Evolutionary conservation across 1,284 basidiomycete species (phyloP).

Genomic region (Melampsora occidentalis): DNA sequence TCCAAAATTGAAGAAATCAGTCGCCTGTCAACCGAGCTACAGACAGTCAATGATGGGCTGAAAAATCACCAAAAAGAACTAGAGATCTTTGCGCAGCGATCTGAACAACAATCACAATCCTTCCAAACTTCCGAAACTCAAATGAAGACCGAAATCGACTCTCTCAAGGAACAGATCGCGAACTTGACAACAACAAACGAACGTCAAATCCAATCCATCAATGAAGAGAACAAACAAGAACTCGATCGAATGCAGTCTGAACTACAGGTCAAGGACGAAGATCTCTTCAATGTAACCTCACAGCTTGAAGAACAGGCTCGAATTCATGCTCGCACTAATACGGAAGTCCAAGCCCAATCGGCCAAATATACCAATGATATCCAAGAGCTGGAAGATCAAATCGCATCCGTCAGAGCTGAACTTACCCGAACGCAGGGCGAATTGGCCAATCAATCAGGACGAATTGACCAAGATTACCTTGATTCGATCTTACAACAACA

Average conservation of each 20-base stretch:
- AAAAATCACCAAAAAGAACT: slow-evolving; percentile 15
- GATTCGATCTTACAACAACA: slow-evolving; percentile 43
- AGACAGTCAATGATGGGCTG: not conserved
- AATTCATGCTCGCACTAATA: not conserved
- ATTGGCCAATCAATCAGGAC: slow-evolving; percentile 10
- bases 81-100: not conserved
- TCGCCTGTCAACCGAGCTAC: slow-evolving; percentile 6
- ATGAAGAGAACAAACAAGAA: not conserved
- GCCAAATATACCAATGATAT: not conserved
- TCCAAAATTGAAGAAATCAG: slow-evolving; percentile 19
- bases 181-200: not conserved
- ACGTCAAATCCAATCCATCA: not conserved
- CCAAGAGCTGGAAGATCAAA: not conserved
- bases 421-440: not conserved
- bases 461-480: slow-evolving; percentile 33
- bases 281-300: not conserved
- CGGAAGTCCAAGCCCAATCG: slow-evolving; percentile 5
- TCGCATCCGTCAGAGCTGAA: not conserved
- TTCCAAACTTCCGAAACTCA: not conserved
- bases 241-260: not conserved
- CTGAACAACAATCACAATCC: not conserved
- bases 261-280: slow-evolving; percentile 1
- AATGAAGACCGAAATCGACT: not conserved
- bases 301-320: slow-evolving; percentile 14
- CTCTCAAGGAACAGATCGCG: not conserved